Percentiles rank a stretch among this genome's conserved stretches.
These are phyloP conservation scores for Cetraspora pellucida DNA, from an alignment of 192 early-diverging fungal genomes.

Conservation along the genomic window DNA sequence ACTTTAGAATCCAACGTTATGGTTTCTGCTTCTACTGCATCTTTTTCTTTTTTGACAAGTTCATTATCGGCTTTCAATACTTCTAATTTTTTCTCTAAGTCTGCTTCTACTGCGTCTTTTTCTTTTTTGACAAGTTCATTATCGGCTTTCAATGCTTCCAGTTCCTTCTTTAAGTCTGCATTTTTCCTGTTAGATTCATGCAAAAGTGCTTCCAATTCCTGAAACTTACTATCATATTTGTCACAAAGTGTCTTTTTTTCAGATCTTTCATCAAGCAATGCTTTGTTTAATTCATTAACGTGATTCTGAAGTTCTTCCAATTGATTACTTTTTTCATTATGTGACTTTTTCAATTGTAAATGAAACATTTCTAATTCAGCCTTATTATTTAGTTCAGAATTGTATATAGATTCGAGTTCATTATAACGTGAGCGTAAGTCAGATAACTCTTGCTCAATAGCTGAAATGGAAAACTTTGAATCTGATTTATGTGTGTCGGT, in stretches of 20 bases:
- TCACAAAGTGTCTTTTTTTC: too few relatives aligned
- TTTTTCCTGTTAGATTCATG: neutral
- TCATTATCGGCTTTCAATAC: neutral
- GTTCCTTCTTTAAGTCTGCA: neutral
- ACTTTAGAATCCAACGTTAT: too few relatives aligned
- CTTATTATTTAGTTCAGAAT: neutral
- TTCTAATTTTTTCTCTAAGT: neutral
- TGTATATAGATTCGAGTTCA: neutral
- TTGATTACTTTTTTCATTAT: conserved; percentile 1
- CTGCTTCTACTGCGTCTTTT: neutral
- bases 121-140: neutral
- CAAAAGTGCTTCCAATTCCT: neutral
- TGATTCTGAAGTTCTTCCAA: neutral
- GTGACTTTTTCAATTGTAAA: neutral
- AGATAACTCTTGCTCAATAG: neutral
- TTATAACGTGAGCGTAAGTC: neutral
- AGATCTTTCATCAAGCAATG: neutral
- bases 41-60: neutral
- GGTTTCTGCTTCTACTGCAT: neutral
- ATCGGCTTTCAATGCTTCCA: neutral
- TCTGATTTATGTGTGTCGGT: too few relatives aligned
- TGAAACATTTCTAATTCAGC: conserved; percentile 3
- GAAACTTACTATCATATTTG: neutral
- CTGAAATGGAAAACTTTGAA: too few relatives aligned
- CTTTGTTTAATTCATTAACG: conserved; percentile 3